Percentiles rank a stretch among this genome's conserved stretches.
phyloP scores from a whole-genome alignment of 163 green algal genomes.

The Trebouxia gelatinosa region DNA sequence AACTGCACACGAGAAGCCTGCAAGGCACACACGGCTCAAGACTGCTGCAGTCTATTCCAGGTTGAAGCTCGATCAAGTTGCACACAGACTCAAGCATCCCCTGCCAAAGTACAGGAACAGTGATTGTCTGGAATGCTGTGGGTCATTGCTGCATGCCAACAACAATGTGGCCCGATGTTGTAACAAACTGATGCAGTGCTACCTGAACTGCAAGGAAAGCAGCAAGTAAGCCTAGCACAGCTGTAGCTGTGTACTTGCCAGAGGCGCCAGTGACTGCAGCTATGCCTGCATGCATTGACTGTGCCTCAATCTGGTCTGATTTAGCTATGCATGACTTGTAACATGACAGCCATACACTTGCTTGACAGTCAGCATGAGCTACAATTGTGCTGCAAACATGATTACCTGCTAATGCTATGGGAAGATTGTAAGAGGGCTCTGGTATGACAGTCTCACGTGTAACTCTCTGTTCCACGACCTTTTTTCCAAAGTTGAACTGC shows the following conservation, averaged over 20 bases:
- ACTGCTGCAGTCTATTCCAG: too few relatives aligned
- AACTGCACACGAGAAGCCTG: conserved; percentile 73
- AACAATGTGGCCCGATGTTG: background rate
- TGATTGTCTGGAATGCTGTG: background rate
- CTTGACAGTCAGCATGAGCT: too few relatives aligned
- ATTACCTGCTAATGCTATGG: conserved; percentile 8
- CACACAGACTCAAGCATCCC: background rate
- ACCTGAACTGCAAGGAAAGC: conserved; percentile 79
- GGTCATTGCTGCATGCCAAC: background rate
- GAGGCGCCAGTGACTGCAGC: conserved; percentile 29
- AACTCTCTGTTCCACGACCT: too few relatives aligned
- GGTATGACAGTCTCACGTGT: conserved; percentile 18
- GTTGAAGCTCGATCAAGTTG: background rate
- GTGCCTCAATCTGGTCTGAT: too few relatives aligned
- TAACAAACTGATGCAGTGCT: background rate
- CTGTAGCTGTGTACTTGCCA: conserved; percentile 34
- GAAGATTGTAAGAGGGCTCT: conserved; percentile 18
- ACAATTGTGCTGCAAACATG: background rate
- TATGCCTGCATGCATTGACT: conserved; percentile 16
- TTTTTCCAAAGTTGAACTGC: conserved; percentile 27
- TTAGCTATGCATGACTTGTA: too few relatives aligned
- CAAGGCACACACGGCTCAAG: background rate
- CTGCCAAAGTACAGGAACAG: background rate
- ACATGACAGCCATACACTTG: too few relatives aligned
- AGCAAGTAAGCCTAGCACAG: conserved; percentile 62